Evolutionary conservation across 129 eudicot species (phyloP).

Genomic region (Artemisia argyi): DNA sequence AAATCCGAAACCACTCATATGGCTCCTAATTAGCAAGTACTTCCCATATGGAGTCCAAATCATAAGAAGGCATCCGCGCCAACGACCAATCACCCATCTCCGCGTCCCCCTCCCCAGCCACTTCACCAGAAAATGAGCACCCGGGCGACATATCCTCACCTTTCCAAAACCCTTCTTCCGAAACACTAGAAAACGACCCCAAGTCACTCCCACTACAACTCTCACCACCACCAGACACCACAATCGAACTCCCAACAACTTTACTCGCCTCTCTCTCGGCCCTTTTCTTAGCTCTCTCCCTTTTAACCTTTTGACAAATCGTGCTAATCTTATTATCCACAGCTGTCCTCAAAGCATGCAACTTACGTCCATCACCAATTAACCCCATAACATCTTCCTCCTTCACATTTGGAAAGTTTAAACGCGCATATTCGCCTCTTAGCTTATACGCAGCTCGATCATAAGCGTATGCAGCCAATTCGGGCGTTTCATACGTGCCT

Average conservation of each 20-base stretch:
- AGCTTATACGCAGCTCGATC: slow-evolving; percentile 95
- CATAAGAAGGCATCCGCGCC: slow-evolving; percentile 70
- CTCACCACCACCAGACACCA: slow-evolving; percentile 4
- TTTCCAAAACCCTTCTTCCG: slow-evolving; percentile 62
- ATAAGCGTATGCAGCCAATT: slow-evolving; percentile 93
- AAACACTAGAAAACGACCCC: slow-evolving; percentile 37
- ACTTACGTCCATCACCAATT: slow-evolving; percentile 50
- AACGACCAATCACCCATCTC: slow-evolving; percentile 58
- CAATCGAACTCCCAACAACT: slow-evolving; percentile 3
- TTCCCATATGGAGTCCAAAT: slow-evolving; percentile 77
- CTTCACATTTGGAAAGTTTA: slow-evolving; percentile 72
- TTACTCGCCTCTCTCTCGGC: slow-evolving; percentile 15
- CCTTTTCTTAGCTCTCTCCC: slow-evolving; percentile 47
- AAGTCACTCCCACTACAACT: slow-evolving; percentile 29
- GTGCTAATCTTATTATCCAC: slow-evolving; percentile 86
- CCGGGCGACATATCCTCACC: slow-evolving; percentile 41
- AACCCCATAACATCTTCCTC: slow-evolving; percentile 45
- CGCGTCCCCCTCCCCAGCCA: slow-evolving; percentile 24
- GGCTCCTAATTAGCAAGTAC: slow-evolving; percentile 57
- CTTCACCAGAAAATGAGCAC: slow-evolving; percentile 32
- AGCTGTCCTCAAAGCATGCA: slow-evolving; percentile 47
- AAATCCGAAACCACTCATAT: no score
- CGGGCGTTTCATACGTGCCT: slow-evolving; percentile 90
- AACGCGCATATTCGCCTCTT: slow-evolving; percentile 82
- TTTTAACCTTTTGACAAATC: slow-evolving; percentile 65